Conservation (phyloP, 2,329 filamentous ascomycete genomes). For the Aspergillus quadrilineatus region DNA sequence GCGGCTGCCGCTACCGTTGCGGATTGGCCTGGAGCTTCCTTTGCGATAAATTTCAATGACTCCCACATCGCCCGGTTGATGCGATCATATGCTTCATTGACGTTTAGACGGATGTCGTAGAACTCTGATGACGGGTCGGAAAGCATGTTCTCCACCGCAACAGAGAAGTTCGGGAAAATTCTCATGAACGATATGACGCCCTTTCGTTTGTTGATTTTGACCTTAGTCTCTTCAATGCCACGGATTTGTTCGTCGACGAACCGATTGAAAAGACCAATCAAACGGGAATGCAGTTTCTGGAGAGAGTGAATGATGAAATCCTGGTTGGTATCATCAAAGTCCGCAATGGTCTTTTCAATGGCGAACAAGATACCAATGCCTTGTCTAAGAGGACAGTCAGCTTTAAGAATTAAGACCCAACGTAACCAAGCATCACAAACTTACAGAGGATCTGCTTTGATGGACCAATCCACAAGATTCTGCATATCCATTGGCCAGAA, state of each 20-base stretch:
- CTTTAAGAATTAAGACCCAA: constrained; percentile 17
- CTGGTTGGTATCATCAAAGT: constrained; percentile 86
- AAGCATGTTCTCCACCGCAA: constrained; percentile 81
- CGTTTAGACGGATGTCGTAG: constrained; percentile 69
- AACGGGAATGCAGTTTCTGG: constrained; percentile 72
- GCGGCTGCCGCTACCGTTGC: constrained; percentile 47
- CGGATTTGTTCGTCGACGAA: constrained; percentile 95
- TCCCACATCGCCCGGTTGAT: constrained; percentile 97
- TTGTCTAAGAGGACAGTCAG: constrained; percentile 58
- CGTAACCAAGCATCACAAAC: constrained; percentile 35
- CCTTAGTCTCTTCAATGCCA: constrained; percentile 95
- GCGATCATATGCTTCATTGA: constrained; percentile 84
- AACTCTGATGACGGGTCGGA: constrained; percentile 54
- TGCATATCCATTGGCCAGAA: constrained; percentile 79
- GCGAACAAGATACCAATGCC: constrained; percentile 81
- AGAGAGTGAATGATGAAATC: constrained; percentile 81
- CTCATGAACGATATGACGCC: constrained; percentile 94
- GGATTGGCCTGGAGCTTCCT: constrained; percentile 62
- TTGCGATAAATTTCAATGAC: constrained; percentile 90
- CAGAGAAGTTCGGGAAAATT: constrained; percentile 84
- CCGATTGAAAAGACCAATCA: constrained; percentile 75
- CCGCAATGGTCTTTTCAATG: constrained; percentile 74
- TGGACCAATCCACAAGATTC: constrained; percentile 77
- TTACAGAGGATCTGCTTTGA: constrained; percentile 77
- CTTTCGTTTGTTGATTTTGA: constrained; percentile 98